Evolutionary conservation across 768 basidiomycete species (phyloP).

Genomic region (Tylopilus intermedius): DNA sequence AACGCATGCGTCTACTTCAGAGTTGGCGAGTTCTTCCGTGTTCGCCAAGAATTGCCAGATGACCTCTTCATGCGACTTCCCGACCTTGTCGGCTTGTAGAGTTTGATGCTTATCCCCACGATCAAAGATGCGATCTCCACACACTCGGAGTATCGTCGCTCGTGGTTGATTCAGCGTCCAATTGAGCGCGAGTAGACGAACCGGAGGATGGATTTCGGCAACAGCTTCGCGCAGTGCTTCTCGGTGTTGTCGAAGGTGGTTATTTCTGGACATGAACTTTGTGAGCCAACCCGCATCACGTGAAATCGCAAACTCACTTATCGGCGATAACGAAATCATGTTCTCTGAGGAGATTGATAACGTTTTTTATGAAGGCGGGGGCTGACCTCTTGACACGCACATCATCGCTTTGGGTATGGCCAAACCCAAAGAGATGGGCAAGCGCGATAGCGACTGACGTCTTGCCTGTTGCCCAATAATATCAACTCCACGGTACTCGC

Average conservation of each 20-base stretch:
- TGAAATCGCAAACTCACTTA: constrained; percentile 49
- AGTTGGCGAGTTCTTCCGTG: constrained; percentile 53
- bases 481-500: not conserved
- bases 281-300: not conserved
- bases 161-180: constrained; percentile 62
- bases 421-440: constrained; percentile 74
- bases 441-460: constrained; percentile 81
- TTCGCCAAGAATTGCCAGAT: constrained; percentile 70
- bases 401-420: constrained; percentile 93
- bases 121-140: constrained; percentile 62
- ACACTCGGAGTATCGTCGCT: constrained; percentile 66
- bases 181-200: constrained; percentile 75
- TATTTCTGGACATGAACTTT: constrained; percentile 57
- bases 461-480: constrained; percentile 56
- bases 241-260: constrained; percentile 83
- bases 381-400: constrained; percentile 71
- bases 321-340: constrained; percentile 88
- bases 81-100: constrained; percentile 52
- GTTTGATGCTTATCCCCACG: constrained; percentile 87
- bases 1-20: constrained; percentile 64
- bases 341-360: constrained; percentile 51
- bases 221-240: constrained; percentile 56
- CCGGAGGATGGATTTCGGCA: constrained; percentile 41
- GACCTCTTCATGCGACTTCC: constrained; percentile 67
- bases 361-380: constrained; percentile 67